These are phyloP conservation scores for Dendrobium officinale DNA, from an alignment of 106 monocot species.

Conservation along the genomic window DNA sequence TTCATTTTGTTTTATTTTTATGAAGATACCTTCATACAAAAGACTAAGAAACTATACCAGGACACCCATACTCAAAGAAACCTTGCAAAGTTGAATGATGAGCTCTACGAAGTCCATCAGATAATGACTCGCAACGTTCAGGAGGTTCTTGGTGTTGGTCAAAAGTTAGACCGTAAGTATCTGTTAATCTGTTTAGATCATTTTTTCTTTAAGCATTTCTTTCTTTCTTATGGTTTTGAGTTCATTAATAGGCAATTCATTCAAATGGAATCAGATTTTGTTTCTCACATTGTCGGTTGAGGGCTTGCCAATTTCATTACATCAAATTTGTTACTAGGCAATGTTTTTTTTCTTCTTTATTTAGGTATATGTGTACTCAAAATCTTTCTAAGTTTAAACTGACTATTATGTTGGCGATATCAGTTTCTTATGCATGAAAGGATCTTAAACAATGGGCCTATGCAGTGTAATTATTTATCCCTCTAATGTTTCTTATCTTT, in stretches of 20 bases:
- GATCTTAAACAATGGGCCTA: not conserved
- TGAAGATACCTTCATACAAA: slow-evolving; percentile 96
- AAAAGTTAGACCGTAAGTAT: slow-evolving; percentile 92
- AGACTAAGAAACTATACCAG: slow-evolving; percentile 92
- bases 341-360: not conserved
- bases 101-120: slow-evolving; percentile 96
- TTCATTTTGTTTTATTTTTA: slow-evolving; percentile 2
- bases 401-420: not conserved
- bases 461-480: not conserved
- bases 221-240: slow-evolving; percentile 2
- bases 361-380: not conserved
- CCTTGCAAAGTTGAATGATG: slow-evolving; percentile 94
- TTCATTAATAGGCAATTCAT: not conserved
- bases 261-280: not conserved
- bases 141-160: slow-evolving; percentile 99
- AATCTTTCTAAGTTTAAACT: no score
- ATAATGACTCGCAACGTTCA: slow-evolving; percentile 99
- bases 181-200: not conserved
- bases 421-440: not conserved
- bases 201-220: slow-evolving; percentile 2
- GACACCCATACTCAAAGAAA: slow-evolving; percentile 92
- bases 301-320: not conserved
- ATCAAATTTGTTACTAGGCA: not conserved
- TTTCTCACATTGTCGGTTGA: not conserved
- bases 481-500: not conserved